Evolutionary conservation across 805 yeast genomes (phyloP).

Genomic region (Zygosaccharomyces kombuchaensis): DNA sequence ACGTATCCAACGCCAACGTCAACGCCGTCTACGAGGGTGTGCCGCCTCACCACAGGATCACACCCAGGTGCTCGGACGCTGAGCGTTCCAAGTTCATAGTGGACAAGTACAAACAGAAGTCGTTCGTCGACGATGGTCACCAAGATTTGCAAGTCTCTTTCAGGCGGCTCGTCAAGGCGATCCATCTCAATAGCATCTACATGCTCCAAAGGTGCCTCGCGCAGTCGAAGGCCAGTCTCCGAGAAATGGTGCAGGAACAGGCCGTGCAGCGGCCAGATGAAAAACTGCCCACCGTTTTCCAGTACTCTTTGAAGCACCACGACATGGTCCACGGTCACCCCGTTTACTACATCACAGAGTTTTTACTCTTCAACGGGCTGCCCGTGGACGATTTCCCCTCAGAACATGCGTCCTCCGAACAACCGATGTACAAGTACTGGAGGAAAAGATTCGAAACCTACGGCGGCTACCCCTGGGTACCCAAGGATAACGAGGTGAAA

Average conservation of each 20-base stretch:
- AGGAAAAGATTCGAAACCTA: slow-evolving; percentile 37
- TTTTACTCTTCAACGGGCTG: slow-evolving; percentile 54
- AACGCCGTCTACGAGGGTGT: slow-evolving; percentile 56
- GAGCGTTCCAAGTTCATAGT: slow-evolving; percentile 57
- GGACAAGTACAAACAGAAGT: slow-evolving; percentile 57
- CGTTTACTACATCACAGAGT: slow-evolving; percentile 51
- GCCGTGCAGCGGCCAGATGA: slow-evolving; percentile 17
- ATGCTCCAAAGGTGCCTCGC: slow-evolving; percentile 24
- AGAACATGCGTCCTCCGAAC: slow-evolving; percentile 36
- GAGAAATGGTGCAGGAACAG: slow-evolving; percentile 15
- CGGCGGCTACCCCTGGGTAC: slow-evolving; percentile 9
- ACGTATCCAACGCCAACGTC: slow-evolving; percentile 49
- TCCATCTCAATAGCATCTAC: slow-evolving; percentile 43
- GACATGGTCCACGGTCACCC: slow-evolving; percentile 29
- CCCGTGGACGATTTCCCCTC: slow-evolving; percentile 37
- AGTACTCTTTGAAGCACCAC: slow-evolving; percentile 51
- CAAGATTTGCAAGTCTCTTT: slow-evolving; percentile 23
- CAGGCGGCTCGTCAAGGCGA: slow-evolving; percentile 46
- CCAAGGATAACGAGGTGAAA: background rate
- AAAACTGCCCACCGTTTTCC: slow-evolving; percentile 32
- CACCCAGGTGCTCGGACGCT: slow-evolving; percentile 38
- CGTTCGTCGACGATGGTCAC: slow-evolving; percentile 31
- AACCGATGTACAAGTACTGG: slow-evolving; percentile 55
- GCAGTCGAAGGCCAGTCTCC: slow-evolving; percentile 15
- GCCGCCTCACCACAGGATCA: slow-evolving; percentile 27